Evolutionary conservation across 106 monocot genomes (phyloP), one percentile per base, ranked within the genome.

Genomic region (Iris macrosiphon): DNA sequence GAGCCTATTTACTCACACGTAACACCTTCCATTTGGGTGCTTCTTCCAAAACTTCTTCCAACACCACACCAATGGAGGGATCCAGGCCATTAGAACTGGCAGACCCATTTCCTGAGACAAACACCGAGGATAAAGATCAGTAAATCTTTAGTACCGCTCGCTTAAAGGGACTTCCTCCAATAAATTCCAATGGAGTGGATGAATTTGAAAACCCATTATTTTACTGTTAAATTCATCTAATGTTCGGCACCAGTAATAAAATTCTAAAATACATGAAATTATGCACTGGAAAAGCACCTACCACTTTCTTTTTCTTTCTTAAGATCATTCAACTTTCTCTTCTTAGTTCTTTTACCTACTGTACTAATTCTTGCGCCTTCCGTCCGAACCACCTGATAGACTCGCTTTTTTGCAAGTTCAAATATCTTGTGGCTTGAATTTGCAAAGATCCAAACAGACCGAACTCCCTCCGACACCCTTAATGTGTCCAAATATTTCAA

Each of bases 1-100:
- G 47, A 66, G 73, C 57, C 78, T 73, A 78, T 70, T 88, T 70
- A 96, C 95, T 89, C 82, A 96, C 96, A 83, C 90, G 86, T 59
- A 96, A 96, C 62, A 90, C 71, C 74, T 83, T 96, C 90, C 96
- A 96, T 40, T 96, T 96, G 26, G 96, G 96, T 66, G 90, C 75
- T 80, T 83, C 74, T 60, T 96, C 96, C 66, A 96, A 65, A 22
- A 96, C 70, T 75, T 96, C 96, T 43, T 83, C 86, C 67, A 96
- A 63, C 9, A 78, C 59, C 65, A 77, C 56, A 51, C 75, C 75
- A 57, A 15, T 16, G 40, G 58, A 50, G 23, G 55, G 25, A 16
- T 55, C 57, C 34, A 17, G 14, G 20, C 33, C 37, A 16, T 35
- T 53, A 19, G 55, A 58, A 64, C 31, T 19, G 61, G 81, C 49